These are phyloP conservation scores for Lipomyces sp. DNA, from an alignment of 805 yeast species.

Conservation along the genomic window DNA sequence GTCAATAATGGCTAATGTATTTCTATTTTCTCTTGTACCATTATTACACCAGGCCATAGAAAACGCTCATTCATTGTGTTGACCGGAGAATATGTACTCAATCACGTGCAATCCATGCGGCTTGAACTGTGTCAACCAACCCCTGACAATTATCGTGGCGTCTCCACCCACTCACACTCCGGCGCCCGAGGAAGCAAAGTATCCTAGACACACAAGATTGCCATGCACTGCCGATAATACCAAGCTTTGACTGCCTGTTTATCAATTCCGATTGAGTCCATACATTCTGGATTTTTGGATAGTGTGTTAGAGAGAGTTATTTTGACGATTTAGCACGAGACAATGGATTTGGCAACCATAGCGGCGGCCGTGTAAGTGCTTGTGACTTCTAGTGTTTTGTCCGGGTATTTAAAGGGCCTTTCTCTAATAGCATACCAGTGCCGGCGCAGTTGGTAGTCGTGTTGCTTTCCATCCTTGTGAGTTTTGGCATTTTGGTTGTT, in stretches of 20 bases:
- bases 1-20: neutral
- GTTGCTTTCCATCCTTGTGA: constrained; percentile 42
- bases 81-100: neutral
- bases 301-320: neutral
- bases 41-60: neutral
- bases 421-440: constrained; percentile 29
- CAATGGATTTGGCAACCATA: constrained; percentile 41
- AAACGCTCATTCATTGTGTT: neutral
- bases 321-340: neutral
- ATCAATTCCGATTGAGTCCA: neutral
- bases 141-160: too few species aligned
- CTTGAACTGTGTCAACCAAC: too few species aligned
- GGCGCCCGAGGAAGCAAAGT: too few species aligned
- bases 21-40: neutral
- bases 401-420: neutral
- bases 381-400: neutral
- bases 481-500: constrained; percentile 4
- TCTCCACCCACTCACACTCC: too few species aligned
- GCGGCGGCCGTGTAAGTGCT: constrained; percentile 40
- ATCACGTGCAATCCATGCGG: neutral
- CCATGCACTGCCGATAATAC: too few species aligned
- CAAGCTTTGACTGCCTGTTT: neutral
- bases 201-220: too few species aligned
- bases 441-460: constrained; percentile 40
- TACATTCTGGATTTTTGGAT: neutral